Percentiles rank a stretch among this genome's conserved stretches.
These are phyloP conservation scores for Trichoderma guizhouense DNA, from an alignment of 2,329 filamentous ascomycete species.

Conservation along the genomic window DNA sequence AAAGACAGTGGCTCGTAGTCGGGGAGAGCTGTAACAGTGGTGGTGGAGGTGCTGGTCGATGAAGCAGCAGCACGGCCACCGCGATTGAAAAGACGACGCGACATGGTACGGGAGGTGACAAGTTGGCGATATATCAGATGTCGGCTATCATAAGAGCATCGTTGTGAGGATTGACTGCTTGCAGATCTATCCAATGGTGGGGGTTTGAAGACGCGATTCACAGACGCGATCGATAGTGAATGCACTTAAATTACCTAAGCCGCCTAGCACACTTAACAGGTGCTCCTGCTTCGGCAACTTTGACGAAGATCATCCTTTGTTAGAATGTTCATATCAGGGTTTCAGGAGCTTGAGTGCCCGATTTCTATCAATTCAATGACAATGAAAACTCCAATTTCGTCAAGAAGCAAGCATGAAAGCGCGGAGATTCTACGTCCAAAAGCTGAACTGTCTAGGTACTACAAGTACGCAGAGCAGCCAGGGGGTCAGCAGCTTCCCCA, in stretches of 20 bases:
- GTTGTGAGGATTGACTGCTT: background rate
- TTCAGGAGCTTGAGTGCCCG: background rate
- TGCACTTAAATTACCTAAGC: background rate
- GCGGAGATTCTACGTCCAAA: background rate
- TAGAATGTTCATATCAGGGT: background rate
- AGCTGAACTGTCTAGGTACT: background rate
- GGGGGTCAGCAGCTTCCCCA: background rate
- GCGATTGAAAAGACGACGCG: slow-evolving; percentile 33
- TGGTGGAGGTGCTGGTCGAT: slow-evolving; percentile 22
- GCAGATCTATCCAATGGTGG: background rate
- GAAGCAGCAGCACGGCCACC: slow-evolving; percentile 19
- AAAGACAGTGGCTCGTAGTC: slow-evolving; percentile 48
- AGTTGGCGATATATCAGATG: background rate
- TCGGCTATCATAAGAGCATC: background rate
- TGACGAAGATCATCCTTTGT: background rate
- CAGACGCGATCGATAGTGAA: background rate
- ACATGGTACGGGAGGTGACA: slow-evolving; percentile 25
- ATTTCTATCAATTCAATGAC: background rate
- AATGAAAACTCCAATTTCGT: background rate
- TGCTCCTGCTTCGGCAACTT: background rate
- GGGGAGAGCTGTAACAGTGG: slow-evolving; percentile 35
- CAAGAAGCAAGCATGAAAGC: background rate
- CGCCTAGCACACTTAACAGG: background rate
- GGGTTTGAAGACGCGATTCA: slow-evolving; percentile 9
- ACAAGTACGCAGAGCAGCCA: background rate